Evolutionary conservation across 2,329 filamentous ascomycete species (phyloP).

Genomic region (Fusarium sp.): DNA sequence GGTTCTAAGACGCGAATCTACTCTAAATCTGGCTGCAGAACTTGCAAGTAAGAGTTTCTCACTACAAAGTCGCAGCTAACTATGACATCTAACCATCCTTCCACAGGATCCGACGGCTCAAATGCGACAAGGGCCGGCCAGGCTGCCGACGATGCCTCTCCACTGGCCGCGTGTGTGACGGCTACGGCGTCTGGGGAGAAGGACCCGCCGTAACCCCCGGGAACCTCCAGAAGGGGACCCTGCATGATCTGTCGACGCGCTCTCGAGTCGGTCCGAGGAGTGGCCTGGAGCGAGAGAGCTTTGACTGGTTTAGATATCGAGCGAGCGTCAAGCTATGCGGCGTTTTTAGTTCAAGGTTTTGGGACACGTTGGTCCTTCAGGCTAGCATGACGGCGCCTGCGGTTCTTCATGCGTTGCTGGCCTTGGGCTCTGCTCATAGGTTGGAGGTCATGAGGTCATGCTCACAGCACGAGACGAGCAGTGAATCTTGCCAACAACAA

Average conservation of each 20-base stretch:
- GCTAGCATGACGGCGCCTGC: not conserved
- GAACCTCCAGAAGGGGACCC: not conserved
- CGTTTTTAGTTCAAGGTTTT: not conserved
- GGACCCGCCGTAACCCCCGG: not conserved
- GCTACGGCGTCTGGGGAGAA: not conserved
- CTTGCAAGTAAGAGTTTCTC: not conserved
- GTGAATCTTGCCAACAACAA: not conserved
- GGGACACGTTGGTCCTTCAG: not conserved
- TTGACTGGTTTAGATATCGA: not conserved
- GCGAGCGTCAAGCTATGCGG: not conserved
- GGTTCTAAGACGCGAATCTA: not conserved
- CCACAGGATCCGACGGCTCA: not conserved
- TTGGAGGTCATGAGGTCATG: not conserved
- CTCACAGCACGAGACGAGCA: not conserved
- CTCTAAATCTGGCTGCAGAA: not conserved
- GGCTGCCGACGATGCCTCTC: not conserved
- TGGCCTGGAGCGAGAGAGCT: not conserved
- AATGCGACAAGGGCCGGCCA: not conserved
- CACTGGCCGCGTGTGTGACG: not conserved
- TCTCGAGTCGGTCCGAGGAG: not conserved
- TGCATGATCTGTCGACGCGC: not conserved
- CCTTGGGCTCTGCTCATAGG: not conserved
- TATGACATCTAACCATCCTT: not conserved
- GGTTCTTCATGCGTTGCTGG: not conserved
- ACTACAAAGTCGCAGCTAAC: not conserved